A percentile compares a stretch with the other conserved stretches of the same genome.
These are phyloP conservation scores for Ustilago cynodontis DNA, from an alignment of 1,284 basidiomycete genomes.

Conservation along the genomic window DNA sequence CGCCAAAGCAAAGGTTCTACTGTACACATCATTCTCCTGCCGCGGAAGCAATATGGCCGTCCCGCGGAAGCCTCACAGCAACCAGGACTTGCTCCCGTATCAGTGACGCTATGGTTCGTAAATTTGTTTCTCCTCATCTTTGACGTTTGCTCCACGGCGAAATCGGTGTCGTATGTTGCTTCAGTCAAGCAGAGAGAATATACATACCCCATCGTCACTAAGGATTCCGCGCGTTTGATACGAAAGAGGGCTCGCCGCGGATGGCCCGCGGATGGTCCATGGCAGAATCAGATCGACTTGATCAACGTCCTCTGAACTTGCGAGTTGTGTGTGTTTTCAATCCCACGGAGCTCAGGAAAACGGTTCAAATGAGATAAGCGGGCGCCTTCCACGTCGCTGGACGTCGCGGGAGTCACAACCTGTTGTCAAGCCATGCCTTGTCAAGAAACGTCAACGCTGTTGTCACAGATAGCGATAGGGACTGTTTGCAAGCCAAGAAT, in stretches of 20 bases:
- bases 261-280: not conserved
- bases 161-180: no score
- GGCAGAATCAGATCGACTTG: not conserved
- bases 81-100: no score
- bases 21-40: no score
- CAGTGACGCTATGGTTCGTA: no score
- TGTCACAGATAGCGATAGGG: conserved; percentile 1
- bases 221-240: no score
- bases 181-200: no score
- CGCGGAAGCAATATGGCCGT: not conserved
- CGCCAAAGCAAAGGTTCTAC: no score
- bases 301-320: no score
- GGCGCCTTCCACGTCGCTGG: conserved; percentile 1
- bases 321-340: not conserved
- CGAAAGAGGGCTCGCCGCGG: no score
- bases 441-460: not conserved
- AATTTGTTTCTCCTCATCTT: no score
- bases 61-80: not conserved
- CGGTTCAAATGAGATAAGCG: not conserved
- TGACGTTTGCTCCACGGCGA: not conserved
- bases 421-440: not conserved
- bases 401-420: no score
- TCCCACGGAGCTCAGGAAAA: not conserved
- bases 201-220: no score
- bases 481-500: not conserved